Conservation (phyloP, 345 rosid species). For the Eucalyptus polyanthemos region DNA sequence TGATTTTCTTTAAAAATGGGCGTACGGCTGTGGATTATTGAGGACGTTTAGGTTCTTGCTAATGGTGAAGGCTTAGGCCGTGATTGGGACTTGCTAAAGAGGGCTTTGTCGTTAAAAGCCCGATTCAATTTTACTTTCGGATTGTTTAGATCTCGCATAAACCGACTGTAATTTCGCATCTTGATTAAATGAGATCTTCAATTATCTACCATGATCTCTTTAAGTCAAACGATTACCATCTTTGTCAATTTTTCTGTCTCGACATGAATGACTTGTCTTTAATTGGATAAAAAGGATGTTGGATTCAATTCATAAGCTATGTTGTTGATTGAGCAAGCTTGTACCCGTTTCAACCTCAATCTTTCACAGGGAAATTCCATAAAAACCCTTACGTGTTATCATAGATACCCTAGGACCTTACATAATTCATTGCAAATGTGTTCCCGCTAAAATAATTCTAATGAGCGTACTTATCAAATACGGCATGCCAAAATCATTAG, state of each 20-base stretch:
- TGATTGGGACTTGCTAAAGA: not conserved
- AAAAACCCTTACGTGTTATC: not conserved
- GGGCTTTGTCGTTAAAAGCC: not conserved
- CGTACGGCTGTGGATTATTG: not conserved
- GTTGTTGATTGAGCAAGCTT: not conserved
- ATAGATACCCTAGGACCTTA: not conserved
- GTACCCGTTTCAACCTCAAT: not conserved
- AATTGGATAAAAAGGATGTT: not conserved
- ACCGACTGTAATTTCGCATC: accelerated
- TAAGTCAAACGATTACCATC: not conserved
- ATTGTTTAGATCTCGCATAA: not conserved
- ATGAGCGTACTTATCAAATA: not conserved
- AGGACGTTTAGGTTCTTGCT: not conserved
- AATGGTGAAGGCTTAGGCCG: not conserved
- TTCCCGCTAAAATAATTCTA: not conserved
- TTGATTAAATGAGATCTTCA: not conserved
- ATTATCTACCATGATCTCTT: not conserved
- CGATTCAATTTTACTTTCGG: not conserved
- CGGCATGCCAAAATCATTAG: not conserved
- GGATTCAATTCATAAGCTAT: not conserved
- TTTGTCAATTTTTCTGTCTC: not conserved
- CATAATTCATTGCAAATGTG: not conserved
- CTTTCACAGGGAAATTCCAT: not conserved
- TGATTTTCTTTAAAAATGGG: not conserved
- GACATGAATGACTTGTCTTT: not conserved